phyloP scores from a whole-genome alignment of 2,329 filamentous ascomycete genomes.

The Hymenoscyphus albidus region DNA sequence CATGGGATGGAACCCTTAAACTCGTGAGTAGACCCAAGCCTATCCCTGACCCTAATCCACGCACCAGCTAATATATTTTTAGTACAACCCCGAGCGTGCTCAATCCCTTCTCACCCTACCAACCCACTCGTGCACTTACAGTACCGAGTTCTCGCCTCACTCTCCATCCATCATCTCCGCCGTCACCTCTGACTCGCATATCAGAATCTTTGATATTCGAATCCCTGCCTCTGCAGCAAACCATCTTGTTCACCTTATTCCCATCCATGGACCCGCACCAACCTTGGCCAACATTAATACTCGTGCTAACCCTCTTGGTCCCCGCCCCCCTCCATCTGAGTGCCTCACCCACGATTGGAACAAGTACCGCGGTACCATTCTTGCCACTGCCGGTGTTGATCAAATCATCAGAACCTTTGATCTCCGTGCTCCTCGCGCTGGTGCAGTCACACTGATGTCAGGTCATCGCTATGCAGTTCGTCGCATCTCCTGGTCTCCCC shows the following conservation, averaged over 20 bases:
- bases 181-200: constrained; percentile 82
- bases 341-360: constrained; percentile 98
- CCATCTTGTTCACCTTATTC: constrained; percentile 77
- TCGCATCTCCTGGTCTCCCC: constrained; percentile 85
- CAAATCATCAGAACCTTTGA: constrained; percentile 85
- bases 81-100: constrained; percentile 79
- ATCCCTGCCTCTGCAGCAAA: constrained; percentile 83
- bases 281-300: constrained; percentile 25
- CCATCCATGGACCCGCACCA: constrained; percentile 65
- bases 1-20: constrained; percentile 95
- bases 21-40: constrained; percentile 49
- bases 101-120: constrained; percentile 81
- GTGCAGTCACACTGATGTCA: constrained; percentile 68
- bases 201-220: constrained; percentile 88
- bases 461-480: constrained; percentile 92
- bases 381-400: constrained; percentile 89
- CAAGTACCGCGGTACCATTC: constrained; percentile 82
- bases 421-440: constrained; percentile 69
- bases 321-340: constrained; percentile 50
- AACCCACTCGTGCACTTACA: constrained; percentile 91
- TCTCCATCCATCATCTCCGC: constrained; percentile 81
- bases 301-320: constrained; percentile 27
- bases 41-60: too few relatives aligned
- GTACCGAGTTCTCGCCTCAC: constrained; percentile 83
- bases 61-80: neutral